Percentiles rank a stretch among this genome's conserved stretches.
These are phyloP conservation scores for Sambucus nigra DNA, from an alignment of 129 eudicot species.

Conservation along the genomic window DNA sequence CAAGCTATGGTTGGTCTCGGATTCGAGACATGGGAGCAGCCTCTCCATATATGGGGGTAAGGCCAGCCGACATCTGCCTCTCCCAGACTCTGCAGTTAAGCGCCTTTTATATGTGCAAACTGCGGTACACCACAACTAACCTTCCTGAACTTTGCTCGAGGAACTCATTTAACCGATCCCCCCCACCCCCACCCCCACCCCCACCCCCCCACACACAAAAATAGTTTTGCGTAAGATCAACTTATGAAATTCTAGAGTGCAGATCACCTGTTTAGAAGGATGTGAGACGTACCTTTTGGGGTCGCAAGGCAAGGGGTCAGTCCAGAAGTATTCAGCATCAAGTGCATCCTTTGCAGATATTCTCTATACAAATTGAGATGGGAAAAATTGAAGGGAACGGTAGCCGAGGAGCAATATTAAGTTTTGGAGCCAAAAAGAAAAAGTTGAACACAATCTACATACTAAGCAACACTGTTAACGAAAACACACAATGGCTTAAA, in stretches of 20 bases:
- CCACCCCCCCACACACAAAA: too few relatives aligned
- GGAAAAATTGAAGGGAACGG: background rate
- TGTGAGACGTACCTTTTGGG: conserved; percentile 56
- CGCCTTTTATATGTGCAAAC: too few relatives aligned
- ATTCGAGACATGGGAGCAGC: too few relatives aligned
- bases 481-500: too few relatives aligned
- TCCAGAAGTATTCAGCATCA: conserved; percentile 97
- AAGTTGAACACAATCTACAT: background rate
- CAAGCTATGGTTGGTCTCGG: too few relatives aligned
- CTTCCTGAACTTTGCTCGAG: background rate
- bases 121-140: background rate
- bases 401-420: background rate
- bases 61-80: too few relatives aligned
- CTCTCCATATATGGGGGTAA: too few relatives aligned
- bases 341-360: conserved; percentile 93
- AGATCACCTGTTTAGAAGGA: background rate
- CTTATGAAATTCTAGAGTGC: background rate
- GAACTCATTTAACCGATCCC: too few relatives aligned
- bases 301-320: conserved; percentile 93
- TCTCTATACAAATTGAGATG: conserved; percentile 40
- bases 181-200: too few relatives aligned
- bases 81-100: too few relatives aligned
- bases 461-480: too few relatives aligned
- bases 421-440: background rate
- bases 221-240: too few relatives aligned